Evolutionary conservation across 139 green algal species (phyloP), one percentile per base, ranked within the genome.

Genomic region (Haematococcus lacustris): DNA sequence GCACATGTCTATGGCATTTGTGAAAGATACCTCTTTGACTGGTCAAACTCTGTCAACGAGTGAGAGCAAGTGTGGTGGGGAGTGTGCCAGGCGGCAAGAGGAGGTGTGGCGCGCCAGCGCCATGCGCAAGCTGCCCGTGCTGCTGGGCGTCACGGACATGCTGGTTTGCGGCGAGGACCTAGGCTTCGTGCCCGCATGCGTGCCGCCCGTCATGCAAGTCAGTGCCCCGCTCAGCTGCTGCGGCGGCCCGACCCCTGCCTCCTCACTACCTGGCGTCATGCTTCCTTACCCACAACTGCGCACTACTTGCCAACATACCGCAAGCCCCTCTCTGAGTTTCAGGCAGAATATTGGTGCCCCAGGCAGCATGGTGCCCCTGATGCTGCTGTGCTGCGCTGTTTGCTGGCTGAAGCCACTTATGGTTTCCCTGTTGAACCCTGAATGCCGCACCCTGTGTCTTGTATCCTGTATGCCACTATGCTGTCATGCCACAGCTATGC

Each of bases 131-230:
- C 83, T 98, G 72, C 94, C 94, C 1, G 88, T 83, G 66, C 87
- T 98, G 47, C 76, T 82, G 67, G 41, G 23, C 2, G 37, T 35
- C 34, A 94, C 81, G 0, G 78, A 93, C 76, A 98, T 98, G 93
- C 88, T 98, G 41, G 88, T 98, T 51, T 99, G 91, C 80, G 94
- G 92, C 13, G 74, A 79, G 43, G 74, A 79, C 74, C 67, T 79
- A 59, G 74, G 74, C 50, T 90, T 98, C 72, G 87, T 98, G 32
- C 93, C 94, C 1, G 69, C 80, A 9, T 98, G 93, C 78, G 89
- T 98, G 70, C 92, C 90, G 51, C 90, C 91, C 21, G 83, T 97
- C 57, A 92, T 97, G 89, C 72, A 87, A 70, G 84, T 84, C 53
- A 17, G 81, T 40, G 40, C 33, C 5, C 57, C 26, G 5, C 47